phyloP scores from a whole-genome alignment of 768 basidiomycete species.

The Leccinum disarticulatum region DNA sequence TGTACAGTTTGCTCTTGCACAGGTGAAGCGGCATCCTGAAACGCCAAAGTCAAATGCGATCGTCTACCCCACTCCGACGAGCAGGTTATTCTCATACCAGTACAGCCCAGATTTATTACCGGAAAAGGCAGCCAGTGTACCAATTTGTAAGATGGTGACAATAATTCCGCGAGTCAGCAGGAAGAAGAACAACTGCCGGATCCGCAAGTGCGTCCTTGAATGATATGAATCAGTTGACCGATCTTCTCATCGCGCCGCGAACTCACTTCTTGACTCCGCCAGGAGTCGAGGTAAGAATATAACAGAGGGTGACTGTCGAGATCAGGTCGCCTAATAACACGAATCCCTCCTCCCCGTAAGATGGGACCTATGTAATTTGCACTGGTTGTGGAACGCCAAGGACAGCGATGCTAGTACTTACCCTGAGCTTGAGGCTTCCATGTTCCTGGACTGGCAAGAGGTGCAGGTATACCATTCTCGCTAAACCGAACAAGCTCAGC shows the following conservation, averaged over 20 bases:
- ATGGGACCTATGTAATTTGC: neutral
- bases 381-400: neutral
- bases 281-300: constrained; percentile 13
- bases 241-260: neutral
- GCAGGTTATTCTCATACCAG: constrained; percentile 3
- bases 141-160: constrained; percentile 13
- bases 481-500: neutral
- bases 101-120: constrained; percentile 2
- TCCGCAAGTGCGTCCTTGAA: constrained; percentile 7
- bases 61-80: neutral
- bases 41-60: neutral
- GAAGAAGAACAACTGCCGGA: constrained; percentile 13
- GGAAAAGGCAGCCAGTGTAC: neutral
- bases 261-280: constrained; percentile 7
- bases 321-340: constrained; percentile 8
- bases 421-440: neutral
- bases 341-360: constrained; percentile 9
- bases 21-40: constrained; percentile 10
- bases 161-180: constrained; percentile 17
- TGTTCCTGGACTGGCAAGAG: neutral
- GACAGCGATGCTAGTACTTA: neutral
- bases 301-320: constrained; percentile 8
- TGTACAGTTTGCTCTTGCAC: constrained; percentile 14
- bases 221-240: neutral
- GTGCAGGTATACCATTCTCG: constrained; percentile 1